These are phyloP conservation scores for Debaryomyces tyrocola DNA, from an alignment of 805 yeast genomes.

Conservation along the genomic window DNA sequence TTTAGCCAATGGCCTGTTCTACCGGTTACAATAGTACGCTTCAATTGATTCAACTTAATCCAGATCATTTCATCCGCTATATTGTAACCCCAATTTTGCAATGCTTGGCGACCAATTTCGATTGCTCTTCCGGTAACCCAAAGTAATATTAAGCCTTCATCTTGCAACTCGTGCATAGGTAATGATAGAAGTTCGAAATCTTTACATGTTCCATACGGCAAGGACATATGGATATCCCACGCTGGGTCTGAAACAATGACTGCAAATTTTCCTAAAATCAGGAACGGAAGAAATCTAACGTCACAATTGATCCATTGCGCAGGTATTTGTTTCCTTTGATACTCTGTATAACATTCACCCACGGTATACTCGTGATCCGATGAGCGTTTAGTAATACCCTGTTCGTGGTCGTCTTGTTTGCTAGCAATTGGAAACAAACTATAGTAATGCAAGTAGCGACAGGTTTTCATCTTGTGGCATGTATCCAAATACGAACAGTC, in stretches of 20 bases:
- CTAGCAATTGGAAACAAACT: slow-evolving; percentile 41
- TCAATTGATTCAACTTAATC: slow-evolving; percentile 87
- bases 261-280: slow-evolving; percentile 71
- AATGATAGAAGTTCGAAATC: slow-evolving; percentile 71
- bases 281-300: slow-evolving; percentile 70
- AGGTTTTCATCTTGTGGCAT: slow-evolving; percentile 79
- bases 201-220: slow-evolving; percentile 74
- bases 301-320: slow-evolving; percentile 91
- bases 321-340: slow-evolving; percentile 41
- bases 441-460: slow-evolving; percentile 80
- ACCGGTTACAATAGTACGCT: slow-evolving; percentile 90
- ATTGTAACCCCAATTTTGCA: slow-evolving; percentile 79
- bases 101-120: slow-evolving; percentile 79
- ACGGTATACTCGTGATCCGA: slow-evolving; percentile 43
- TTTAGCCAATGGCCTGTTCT: slow-evolving; percentile 97
- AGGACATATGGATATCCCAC: slow-evolving; percentile 93
- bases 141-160: slow-evolving; percentile 77
- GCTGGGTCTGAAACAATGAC: slow-evolving; percentile 92
- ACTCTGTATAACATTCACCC: slow-evolving; percentile 46
- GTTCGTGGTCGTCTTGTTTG: slow-evolving; percentile 6
- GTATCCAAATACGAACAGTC: slow-evolving; percentile 95
- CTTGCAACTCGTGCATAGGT: slow-evolving; percentile 68
- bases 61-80: slow-evolving; percentile 81
- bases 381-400: slow-evolving; percentile 10
- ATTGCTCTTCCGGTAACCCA: slow-evolving; percentile 97